Percentiles rank a stretch among this genome's conserved stretches.
phyloP scores from a whole-genome alignment of 805 yeast species.

The Lipomyces chichibuensis region DNA sequence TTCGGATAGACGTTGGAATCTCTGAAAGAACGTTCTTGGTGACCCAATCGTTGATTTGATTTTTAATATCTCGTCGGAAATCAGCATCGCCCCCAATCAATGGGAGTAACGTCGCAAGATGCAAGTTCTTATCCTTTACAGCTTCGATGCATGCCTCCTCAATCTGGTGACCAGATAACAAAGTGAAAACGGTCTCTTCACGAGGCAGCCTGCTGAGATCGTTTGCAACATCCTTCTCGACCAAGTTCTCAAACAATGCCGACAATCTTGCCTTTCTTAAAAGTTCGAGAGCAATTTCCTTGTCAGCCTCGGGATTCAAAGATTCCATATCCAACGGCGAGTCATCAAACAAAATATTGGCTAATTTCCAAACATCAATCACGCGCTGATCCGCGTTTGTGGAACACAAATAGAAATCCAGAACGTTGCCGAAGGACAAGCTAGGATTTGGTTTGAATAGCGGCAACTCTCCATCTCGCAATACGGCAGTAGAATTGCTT shows the following conservation, averaged over 20 bases:
- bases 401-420: conserved; percentile 5
- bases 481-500: conserved; percentile 5
- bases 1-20: conserved; percentile 59
- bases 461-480: conserved; percentile 24
- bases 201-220: conserved; percentile 41
- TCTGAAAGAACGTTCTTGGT: conserved; percentile 47
- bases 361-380: conserved; percentile 54
- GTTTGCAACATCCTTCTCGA: conserved; percentile 44
- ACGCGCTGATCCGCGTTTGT: not conserved
- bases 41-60: conserved; percentile 71
- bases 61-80: conserved; percentile 57
- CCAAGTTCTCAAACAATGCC: conserved; percentile 59
- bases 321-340: conserved; percentile 20
- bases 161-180: conserved; percentile 55
- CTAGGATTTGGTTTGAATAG: conserved; percentile 4
- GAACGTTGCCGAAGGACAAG: conserved; percentile 11
- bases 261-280: conserved; percentile 53
- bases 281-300: conserved; percentile 26
- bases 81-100: conserved; percentile 71
- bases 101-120: conserved; percentile 70
- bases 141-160: conserved; percentile 66
- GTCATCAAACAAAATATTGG: conserved; percentile 65
- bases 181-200: conserved; percentile 44
- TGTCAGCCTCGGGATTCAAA: conserved; percentile 21
- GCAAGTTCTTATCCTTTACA: conserved; percentile 61